These are phyloP conservation scores for Aspergillus niger DNA, from an alignment of 2,329 filamentous ascomycete species.

Conservation along the genomic window DNA sequence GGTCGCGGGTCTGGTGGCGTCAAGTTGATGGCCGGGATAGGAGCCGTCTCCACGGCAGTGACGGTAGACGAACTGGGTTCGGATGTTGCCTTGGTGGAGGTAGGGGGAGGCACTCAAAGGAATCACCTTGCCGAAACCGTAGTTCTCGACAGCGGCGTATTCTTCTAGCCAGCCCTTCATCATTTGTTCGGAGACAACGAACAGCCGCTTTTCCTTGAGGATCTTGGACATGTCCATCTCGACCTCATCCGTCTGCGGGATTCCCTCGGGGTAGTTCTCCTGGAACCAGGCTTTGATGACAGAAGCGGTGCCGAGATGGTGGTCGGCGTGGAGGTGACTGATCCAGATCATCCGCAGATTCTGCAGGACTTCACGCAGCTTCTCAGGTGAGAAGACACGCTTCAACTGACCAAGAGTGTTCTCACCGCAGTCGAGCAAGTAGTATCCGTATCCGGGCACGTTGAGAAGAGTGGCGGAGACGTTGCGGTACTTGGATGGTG, in stretches of 20 bases:
- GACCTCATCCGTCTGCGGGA: conserved; percentile 43
- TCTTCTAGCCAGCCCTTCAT: conserved; percentile 80
- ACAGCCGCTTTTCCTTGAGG: conserved; percentile 51
- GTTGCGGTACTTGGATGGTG: conserved; percentile 92
- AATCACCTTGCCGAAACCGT: conserved; percentile 63
- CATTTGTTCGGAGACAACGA: conserved; percentile 67
- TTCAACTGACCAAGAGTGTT: conserved; percentile 86
- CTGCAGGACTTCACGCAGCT: conserved; percentile 70
- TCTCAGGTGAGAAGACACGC: conserved; percentile 67
- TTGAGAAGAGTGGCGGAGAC: conserved; percentile 85
- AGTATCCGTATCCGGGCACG: conserved; percentile 82
- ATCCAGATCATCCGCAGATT: conserved; percentile 86
- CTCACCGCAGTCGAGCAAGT: conserved; percentile 89
- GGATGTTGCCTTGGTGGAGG: conserved; percentile 19
- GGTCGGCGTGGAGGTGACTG: conserved; percentile 93
- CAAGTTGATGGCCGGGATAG: conserved; percentile 22
- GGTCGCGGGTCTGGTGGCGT: conserved; percentile 15
- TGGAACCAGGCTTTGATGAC: conserved; percentile 80
- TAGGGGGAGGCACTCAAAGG: conserved; percentile 48
- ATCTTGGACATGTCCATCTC: conserved; percentile 40
- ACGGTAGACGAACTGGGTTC: conserved; percentile 33
- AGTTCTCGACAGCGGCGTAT: conserved; percentile 75
- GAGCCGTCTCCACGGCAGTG: conserved; percentile 31
- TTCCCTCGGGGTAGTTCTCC: conserved; percentile 51
- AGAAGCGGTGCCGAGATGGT: conserved; percentile 82